Evolutionary conservation across 2,329 filamentous ascomycete genomes (phyloP), one percentile per base, ranked within the genome.

Genomic region (Monosporascus sp.): DNA sequence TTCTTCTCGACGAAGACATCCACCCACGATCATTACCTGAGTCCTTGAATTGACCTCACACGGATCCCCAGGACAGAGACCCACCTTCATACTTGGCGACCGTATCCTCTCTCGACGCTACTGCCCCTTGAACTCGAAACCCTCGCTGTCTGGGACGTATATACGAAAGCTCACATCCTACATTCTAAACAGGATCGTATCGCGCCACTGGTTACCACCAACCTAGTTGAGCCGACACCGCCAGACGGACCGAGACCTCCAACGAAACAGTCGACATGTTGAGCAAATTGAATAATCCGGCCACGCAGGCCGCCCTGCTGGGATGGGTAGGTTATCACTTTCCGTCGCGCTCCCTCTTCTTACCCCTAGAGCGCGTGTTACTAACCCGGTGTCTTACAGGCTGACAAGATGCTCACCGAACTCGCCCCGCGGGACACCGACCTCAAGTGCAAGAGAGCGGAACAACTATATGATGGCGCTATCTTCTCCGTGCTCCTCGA

Each of bases 401-500:
- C 67, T 45, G 59, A 66, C 56, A 58, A 59, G 25, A 67, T 67
- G 62, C 57, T 66, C 44, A 37, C 47, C 22, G 58, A 58, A 27
- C 56, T 64, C 35, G 55, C 58, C 7, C 57, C 60, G 36, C 60
- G 58, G n/a, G 57, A 74, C 31, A 67, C 78, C 49, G 71, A 76
- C 39, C 65, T 71, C 38, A 69, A 72, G 56, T 75, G 75, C 63
- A 75, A 75, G 58, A 77, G 74, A n/a, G 70, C 80, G 49, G 72
- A 77, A 50, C 74, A 80, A 50, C 72, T 81, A 46, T 70, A 72
- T 64, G 81, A 84, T 58, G 81, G 80, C 51, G 68, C 77, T 54
- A 67, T 79, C 35, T 77, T 84, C 58, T 80, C 77, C 41, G 70
- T 80, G 57, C 75, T 84, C 47, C 76, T 85, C 54, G 75, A 80